Evolutionary conservation across 2,329 filamentous ascomycete species (phyloP).

Genomic region (Hypoxylon sp.): DNA sequence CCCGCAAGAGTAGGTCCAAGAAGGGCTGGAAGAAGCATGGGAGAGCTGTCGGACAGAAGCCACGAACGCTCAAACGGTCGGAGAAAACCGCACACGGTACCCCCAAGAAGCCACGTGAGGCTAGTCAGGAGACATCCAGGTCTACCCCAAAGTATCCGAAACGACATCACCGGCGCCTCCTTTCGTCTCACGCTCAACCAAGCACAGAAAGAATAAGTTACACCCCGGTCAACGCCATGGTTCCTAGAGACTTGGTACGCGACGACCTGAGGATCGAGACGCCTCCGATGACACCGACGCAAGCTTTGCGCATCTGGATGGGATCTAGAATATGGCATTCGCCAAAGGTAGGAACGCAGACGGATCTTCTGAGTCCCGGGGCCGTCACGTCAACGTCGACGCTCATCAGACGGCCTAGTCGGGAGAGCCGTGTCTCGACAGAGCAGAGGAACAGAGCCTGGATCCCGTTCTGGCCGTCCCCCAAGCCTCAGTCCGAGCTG

Average conservation of each 20-base stretch:
- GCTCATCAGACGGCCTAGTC: conserved; percentile 1
- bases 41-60: background rate
- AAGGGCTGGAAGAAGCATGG: background rate
- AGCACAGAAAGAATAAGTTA: conserved; percentile 20
- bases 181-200: conserved; percentile 15
- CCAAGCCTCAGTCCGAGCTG: conserved; percentile 3
- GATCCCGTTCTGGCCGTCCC: conserved; percentile 26
- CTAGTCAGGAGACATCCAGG: background rate
- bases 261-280: conserved; percentile 8
- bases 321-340: conserved; percentile 13
- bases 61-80: background rate
- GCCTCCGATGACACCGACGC: conserved; percentile 14
- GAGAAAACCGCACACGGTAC: background rate
- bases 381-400: conserved; percentile 2
- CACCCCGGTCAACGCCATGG: conserved; percentile 8
- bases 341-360: conserved; percentile 16
- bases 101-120: background rate
- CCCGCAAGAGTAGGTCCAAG: background rate
- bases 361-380: conserved; percentile 6
- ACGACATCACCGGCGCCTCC: conserved; percentile 9
- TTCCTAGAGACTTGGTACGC: background rate
- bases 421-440: conserved; percentile 8
- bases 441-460: conserved; percentile 13
- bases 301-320: conserved; percentile 24
- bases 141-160: conserved; percentile 1